Base-by-base conservation (phyloP, 352 stramenopile genomes). In the Pythium myriotylum region DNA sequence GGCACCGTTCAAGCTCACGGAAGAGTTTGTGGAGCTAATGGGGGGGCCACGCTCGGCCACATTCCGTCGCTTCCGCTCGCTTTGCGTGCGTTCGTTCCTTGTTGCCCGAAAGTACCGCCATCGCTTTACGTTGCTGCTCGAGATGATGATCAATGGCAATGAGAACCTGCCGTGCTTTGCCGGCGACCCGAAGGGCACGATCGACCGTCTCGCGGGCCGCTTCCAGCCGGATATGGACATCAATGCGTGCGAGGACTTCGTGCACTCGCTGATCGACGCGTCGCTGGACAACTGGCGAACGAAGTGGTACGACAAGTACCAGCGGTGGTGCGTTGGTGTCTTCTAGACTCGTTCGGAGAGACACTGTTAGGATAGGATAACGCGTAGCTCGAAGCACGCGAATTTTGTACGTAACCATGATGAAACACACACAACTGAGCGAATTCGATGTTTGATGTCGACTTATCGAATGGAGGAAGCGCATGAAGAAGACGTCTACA, bases 121-220 rank as follows among this genome's bases (percentile, higher is more conserved):
- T 70, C 88, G 97, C 60, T 97, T 99, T 47, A 96, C 96, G 54
- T 64, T 98, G 50, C 77, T 98, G 16, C 89, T 98, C 37, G 96
- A 99, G 80, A 99, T 99, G 96, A 94, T 98, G 67, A 86, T 97
- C 55, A 88, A 91, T 54, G 96, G 95, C n/a, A 98, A 98, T 67
- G 95, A 98, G 62, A 88, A 99, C 67, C 67, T 99, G 19, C 84
- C 88, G 27, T 99, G 96, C 77, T 99, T 99, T 73, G 89, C 86
- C 4, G 95, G 94, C 0, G 86, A 92, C 48, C 92, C 96, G 0
- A 92, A 96, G 51, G 88, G 88, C 37, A 94, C 96, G 6, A 88
- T 98, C 27, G 83, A 95, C 52, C 83, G 84, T 23, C 64, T 99
- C 4, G 84, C 91, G 5, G 87, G 92, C 60, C 86, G 96, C 17